Evolutionary conservation across 345 rosid species (phyloP).

Genomic region (Moricandia moricandioides): DNA sequence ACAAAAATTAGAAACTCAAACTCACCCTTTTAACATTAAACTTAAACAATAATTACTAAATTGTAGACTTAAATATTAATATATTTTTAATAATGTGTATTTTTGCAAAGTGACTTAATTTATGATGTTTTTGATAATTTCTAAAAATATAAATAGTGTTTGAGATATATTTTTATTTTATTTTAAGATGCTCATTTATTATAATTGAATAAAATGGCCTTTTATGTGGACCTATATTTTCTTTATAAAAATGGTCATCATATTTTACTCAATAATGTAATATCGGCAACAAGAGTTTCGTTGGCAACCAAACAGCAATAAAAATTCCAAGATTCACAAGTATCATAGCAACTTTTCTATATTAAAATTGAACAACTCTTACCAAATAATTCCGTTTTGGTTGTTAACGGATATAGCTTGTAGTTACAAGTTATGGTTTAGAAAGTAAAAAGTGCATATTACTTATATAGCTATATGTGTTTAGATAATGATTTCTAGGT

Average conservation of each 20-base stretch:
- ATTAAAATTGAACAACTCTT: conserved; percentile 9
- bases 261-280: conserved; percentile 25
- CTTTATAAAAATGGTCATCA: background rate
- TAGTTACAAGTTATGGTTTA: background rate
- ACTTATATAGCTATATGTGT: conserved; percentile 18
- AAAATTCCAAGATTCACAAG: conserved; percentile 9
- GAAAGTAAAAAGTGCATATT: conserved; percentile 2
- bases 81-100: too few relatives aligned
- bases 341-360: conserved; percentile 17
- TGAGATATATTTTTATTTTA: background rate
- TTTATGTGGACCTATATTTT: conserved; percentile 29
- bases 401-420: conserved; percentile 5
- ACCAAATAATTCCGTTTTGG: conserved; percentile 24
- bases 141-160: background rate
- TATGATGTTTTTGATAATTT: too few relatives aligned
- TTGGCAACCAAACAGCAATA: conserved; percentile 38
- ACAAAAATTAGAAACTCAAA: too few relatives aligned
- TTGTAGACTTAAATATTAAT: too few relatives aligned
- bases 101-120: too few relatives aligned
- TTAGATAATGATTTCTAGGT: conserved; percentile 12
- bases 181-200: background rate
- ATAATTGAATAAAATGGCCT: background rate
- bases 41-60: too few relatives aligned
- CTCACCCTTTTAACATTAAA: too few relatives aligned
- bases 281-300: conserved; percentile 33